A percentile compares a stretch with the other conserved stretches of the same genome.
Conservation (phyloP, 176 grass and related monocot species). For the Pharus latifolius region DNA sequence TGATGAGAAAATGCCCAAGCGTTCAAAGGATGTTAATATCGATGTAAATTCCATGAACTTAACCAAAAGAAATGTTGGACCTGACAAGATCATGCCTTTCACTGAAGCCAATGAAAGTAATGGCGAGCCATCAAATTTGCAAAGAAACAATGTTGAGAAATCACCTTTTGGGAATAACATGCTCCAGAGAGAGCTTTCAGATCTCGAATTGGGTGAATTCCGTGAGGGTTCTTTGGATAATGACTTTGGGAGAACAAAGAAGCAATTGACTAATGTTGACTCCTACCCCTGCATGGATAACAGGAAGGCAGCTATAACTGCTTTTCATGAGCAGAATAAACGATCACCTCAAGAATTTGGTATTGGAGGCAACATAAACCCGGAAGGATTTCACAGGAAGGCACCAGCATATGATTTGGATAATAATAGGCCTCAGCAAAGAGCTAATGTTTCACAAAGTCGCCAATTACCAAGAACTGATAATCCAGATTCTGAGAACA, state of each 20-base stretch:
- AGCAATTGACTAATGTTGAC: conserved; percentile 33
- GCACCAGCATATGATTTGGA: conserved; percentile 34
- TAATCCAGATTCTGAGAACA: conserved; percentile 37
- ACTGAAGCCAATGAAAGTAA: conserved; percentile 43
- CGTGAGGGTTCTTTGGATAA: conserved; percentile 54
- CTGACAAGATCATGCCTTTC: conserved; percentile 19
- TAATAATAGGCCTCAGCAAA: conserved; percentile 40
- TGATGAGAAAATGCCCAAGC: conserved; percentile 50
- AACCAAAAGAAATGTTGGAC: conserved; percentile 21
- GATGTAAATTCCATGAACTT: conserved; percentile 29
- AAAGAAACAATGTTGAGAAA: conserved; percentile 43
- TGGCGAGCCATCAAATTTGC: conserved; percentile 21
- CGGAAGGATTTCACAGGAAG: conserved; percentile 34
- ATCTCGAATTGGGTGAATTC: conserved; percentile 92
- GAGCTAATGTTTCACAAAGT: conserved; percentile 28
- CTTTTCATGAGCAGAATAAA: conserved; percentile 44
- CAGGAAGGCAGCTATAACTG: conserved; percentile 29
- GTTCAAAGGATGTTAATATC: conserved; percentile 29
- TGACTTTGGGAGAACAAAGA: conserved; percentile 37
- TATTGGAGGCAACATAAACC: conserved; percentile 19
- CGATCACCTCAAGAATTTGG: conserved; percentile 30
- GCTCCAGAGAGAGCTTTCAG: conserved; percentile 75
- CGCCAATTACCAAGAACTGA: conserved; percentile 38
- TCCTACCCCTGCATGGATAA: conserved; percentile 24
- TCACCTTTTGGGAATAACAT: conserved; percentile 37